Percentiles rank a stretch among this genome's conserved stretches.
These are phyloP conservation scores for Graphiopsis chlorocephala DNA, from an alignment of 2,329 filamentous ascomycete genomes.

Conservation along the genomic window DNA sequence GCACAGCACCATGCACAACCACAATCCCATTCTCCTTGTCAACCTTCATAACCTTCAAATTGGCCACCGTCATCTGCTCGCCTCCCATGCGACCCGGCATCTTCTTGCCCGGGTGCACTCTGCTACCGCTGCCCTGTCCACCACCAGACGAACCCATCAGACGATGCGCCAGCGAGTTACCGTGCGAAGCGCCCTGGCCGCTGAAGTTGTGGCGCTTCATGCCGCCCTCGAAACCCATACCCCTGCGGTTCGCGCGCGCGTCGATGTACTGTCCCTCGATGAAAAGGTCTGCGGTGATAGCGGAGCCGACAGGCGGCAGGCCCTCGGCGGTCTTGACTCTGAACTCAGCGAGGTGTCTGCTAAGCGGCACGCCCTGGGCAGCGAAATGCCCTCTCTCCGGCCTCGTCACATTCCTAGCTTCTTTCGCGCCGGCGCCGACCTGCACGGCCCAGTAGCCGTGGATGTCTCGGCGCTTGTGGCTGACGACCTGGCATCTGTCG, in stretches of 20 bases:
- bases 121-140: slow-evolving; percentile 85
- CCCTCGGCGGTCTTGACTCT: slow-evolving; percentile 72
- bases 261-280: slow-evolving; percentile 87
- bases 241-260: slow-evolving; percentile 72
- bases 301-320: slow-evolving; percentile 70
- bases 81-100: slow-evolving; percentile 97
- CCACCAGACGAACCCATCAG: slow-evolving; percentile 87
- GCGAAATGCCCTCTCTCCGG: slow-evolving; percentile 87
- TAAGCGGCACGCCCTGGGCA: slow-evolving; percentile 75
- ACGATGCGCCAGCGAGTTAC: slow-evolving; percentile 91
- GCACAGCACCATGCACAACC: slow-evolving; percentile 81
- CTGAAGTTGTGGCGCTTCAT: slow-evolving; percentile 95
- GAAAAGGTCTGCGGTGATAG: slow-evolving; percentile 87
- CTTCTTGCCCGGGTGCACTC: slow-evolving; percentile 93
- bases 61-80: slow-evolving; percentile 84
- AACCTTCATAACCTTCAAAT: slow-evolving; percentile 82
- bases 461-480: slow-evolving; percentile 73
- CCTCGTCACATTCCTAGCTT: slow-evolving; percentile 72
- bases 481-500: slow-evolving; percentile 85
- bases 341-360: slow-evolving; percentile 83
- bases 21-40: slow-evolving; percentile 85
- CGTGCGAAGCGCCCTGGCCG: slow-evolving; percentile 89
- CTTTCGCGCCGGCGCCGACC: slow-evolving; percentile 73
- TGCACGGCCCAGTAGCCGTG: slow-evolving; percentile 96
- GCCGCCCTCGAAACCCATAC: slow-evolving; percentile 92